A percentile compares a stretch with the other conserved stretches of the same genome.
These are phyloP conservation scores for Paramyrothecium sp. DNA, from an alignment of 2,329 filamentous ascomycete species.

Conservation along the genomic window DNA sequence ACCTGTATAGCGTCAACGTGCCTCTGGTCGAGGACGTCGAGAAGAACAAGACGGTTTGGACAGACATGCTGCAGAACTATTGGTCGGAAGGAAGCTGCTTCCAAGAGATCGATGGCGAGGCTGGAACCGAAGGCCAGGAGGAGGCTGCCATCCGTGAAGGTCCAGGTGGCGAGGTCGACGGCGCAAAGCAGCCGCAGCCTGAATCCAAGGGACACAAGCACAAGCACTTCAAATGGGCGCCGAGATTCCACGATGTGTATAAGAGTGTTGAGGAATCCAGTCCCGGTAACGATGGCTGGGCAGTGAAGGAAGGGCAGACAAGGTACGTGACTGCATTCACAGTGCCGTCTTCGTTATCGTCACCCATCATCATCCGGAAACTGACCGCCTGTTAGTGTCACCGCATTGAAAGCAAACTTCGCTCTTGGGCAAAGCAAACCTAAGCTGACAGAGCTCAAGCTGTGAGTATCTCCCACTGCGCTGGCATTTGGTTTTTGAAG, in stretches of 20 bases:
- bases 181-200: slow-evolving; percentile 19
- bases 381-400: slow-evolving; percentile 59
- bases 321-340: slow-evolving; percentile 54
- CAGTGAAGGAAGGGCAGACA: slow-evolving; percentile 81
- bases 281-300: slow-evolving; percentile 91
- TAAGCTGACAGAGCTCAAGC: slow-evolving; percentile 69
- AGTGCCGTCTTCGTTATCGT: not conserved
- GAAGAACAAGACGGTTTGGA: slow-evolving; percentile 72
- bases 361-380: too few species aligned
- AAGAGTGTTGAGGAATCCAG: slow-evolving; percentile 76
- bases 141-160: slow-evolving; percentile 73
- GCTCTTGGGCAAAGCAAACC: slow-evolving; percentile 68
- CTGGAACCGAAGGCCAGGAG: slow-evolving; percentile 63
- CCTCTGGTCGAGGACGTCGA: slow-evolving; percentile 78
- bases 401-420: slow-evolving; percentile 89
- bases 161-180: slow-evolving; percentile 48
- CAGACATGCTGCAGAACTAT: slow-evolving; percentile 84
- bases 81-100: slow-evolving; percentile 88
- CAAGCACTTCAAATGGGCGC: slow-evolving; percentile 94
- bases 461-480: slow-evolving; percentile 62
- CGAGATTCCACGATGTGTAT: slow-evolving; percentile 82
- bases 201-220: slow-evolving; percentile 58
- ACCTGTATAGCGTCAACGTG: slow-evolving; percentile 91
- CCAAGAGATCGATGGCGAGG: slow-evolving; percentile 69
- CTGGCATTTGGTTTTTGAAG: slow-evolving; percentile 13